Base-by-base conservation (phyloP, 2,329 filamentous ascomycete genomes). In the Cladosporium sp. region DNA sequence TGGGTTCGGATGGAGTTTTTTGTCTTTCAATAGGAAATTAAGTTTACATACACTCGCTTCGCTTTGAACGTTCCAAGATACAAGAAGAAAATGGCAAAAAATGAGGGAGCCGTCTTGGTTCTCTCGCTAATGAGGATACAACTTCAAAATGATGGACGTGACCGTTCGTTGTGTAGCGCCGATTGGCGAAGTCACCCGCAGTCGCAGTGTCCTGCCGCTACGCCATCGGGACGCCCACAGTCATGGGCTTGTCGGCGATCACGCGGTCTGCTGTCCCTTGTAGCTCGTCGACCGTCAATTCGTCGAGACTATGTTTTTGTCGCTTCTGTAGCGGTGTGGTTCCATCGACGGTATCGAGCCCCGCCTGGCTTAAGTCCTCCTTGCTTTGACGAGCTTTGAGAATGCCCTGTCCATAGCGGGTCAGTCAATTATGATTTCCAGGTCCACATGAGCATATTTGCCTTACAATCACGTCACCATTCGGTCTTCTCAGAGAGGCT, bases 391-490 rank as follows among this genome's bases (percentile, higher is more conserved):
- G 46, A 9, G 46, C 9, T 22, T 43, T 49, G 16, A 49, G 28
- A 4, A 49, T 49, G 3, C 48, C 19, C 48, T 50, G 48, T 6
- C 13, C 11, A 28, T 10, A 22, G 9, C 6, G 4, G 16, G 19
- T 42, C 16, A 22, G 16, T 22, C 13, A 19, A 5, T 38, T 9
- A 14, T 38, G 35, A n/a, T 38, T 14, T 13, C 8, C n/a, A n/a
- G n/a, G 35, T 38, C n/a, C 3, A 42, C 9, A 22, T 22, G 6
- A 1, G 22, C 3, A 11, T 22, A 18, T 18, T 18, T 9, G 5
- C 37, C 48, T 43, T 37, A 50, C 48, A 9, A 50, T 43, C 8
- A 50, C 48, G 11, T 50, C 48, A 11, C 48, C 48, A 11, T 50
- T 50, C 2, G 48, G 40, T 38, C 48, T 31, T 18, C 32, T 34